phyloP scores from a whole-genome alignment of 2,329 filamentous ascomycete species.

The Didymella lethalis region DNA sequence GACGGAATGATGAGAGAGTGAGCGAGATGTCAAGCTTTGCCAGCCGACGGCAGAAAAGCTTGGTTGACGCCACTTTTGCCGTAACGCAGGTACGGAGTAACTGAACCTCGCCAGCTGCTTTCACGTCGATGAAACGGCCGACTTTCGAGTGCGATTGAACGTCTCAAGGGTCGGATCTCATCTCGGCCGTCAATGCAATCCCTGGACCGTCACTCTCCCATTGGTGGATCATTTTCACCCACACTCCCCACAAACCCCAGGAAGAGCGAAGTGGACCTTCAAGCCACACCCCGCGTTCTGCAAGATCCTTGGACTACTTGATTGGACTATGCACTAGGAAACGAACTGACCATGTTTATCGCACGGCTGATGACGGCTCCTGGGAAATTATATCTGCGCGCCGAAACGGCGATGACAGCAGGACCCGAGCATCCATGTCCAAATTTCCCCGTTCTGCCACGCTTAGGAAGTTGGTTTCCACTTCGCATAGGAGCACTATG shows the following conservation, averaged over 20 bases:
- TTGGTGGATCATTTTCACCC: conserved; percentile 35
- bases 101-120: not conserved
- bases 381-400: conserved; percentile 14
- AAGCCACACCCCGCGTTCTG: conserved; percentile 28
- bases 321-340: conserved; percentile 13
- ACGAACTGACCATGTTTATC: not conserved
- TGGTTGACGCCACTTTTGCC: conserved; percentile 13
- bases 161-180: not conserved
- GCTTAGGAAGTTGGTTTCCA: not conserved
- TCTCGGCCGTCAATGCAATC: not conserved
- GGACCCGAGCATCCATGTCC: conserved; percentile 1
- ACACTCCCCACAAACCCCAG: conserved; percentile 27
- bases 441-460: conserved; percentile 6
- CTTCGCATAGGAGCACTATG: too few relatives aligned
- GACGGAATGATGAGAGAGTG: not conserved
- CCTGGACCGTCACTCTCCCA: conserved; percentile 1
- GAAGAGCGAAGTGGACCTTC: conserved; percentile 10
- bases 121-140: not conserved
- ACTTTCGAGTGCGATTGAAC: not conserved
- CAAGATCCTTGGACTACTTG: conserved; percentile 1
- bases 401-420: not conserved
- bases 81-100: conserved; percentile 5
- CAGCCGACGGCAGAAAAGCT: conserved; percentile 7
- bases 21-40: conserved; percentile 13
- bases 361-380: conserved; percentile 8